phyloP scores from a whole-genome alignment of 2,329 filamentous ascomycete species.

The Neofusicoccum parvum region DNA sequence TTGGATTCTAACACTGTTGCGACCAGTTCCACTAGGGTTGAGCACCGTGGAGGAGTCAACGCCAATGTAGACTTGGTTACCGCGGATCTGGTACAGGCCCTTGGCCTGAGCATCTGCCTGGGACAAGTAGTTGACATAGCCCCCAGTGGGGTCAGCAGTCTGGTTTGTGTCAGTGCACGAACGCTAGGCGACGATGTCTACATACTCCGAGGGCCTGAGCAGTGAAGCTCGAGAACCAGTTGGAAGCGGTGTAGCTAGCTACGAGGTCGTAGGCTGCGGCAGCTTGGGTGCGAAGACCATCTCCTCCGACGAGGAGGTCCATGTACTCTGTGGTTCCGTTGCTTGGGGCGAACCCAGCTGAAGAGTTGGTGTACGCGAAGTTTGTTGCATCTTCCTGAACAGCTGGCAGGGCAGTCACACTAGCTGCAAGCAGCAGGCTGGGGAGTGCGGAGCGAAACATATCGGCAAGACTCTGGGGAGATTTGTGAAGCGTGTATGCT shows the following conservation, averaged over 20 bases:
- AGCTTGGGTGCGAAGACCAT: not conserved
- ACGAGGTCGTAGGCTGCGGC: constrained; percentile 33
- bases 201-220: constrained; percentile 30
- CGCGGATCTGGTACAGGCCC: constrained; percentile 36
- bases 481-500: not conserved
- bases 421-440: constrained; percentile 10
- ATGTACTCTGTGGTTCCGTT: not conserved
- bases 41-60: constrained; percentile 37
- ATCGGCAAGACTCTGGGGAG: not conserved
- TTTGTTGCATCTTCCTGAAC: not conserved
- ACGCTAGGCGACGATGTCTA: constrained; percentile 21
- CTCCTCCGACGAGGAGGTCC: not conserved
- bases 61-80: constrained; percentile 42
- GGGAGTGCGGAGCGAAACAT: constrained; percentile 7
- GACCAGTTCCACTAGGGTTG: constrained; percentile 36
- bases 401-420: constrained; percentile 1
- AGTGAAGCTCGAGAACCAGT: constrained; percentile 41
- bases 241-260: constrained; percentile 40
- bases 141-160: constrained; percentile 41
- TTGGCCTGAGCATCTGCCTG: constrained; percentile 34
- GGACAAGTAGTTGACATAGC: constrained; percentile 42
- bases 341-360: constrained; percentile 5
- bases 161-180: constrained; percentile 11
- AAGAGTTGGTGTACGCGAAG: constrained; percentile 10
- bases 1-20: constrained; percentile 40